Percentiles rank a stretch among this genome's conserved stretches.
These are phyloP conservation scores for Trichothecium sympodiale DNA, from an alignment of 2,329 filamentous ascomycete species.

Conservation along the genomic window DNA sequence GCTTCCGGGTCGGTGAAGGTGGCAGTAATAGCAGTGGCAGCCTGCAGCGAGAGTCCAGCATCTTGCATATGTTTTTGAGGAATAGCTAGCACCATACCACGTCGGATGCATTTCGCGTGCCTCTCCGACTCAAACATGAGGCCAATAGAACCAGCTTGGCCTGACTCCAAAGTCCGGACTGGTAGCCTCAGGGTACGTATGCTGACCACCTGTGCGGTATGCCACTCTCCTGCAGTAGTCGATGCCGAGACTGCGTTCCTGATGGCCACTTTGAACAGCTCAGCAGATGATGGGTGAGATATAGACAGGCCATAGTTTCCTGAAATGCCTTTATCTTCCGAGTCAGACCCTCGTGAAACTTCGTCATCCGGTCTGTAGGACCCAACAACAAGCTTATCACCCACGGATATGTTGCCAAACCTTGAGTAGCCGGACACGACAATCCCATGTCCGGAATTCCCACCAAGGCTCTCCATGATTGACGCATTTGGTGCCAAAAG, in stretches of 20 bases:
- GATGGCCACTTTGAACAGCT: conserved; percentile 40
- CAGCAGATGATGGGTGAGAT: conserved; percentile 41
- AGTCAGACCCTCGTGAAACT: conserved; percentile 23
- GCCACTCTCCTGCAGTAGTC: conserved; percentile 59
- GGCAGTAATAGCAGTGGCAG: conserved; percentile 59
- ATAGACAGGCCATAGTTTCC: conserved; percentile 37
- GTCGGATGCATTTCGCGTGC: conserved; percentile 33
- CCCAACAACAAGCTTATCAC: conserved; percentile 67
- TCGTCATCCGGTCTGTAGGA: conserved; percentile 57
- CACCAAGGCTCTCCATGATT: conserved; percentile 8
- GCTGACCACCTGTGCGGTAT: conserved; percentile 68
- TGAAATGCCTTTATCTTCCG: conserved; percentile 35
- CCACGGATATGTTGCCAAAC: conserved; percentile 67
- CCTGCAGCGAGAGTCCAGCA: conserved; percentile 46
- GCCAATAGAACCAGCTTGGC: conserved; percentile 85
- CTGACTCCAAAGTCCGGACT: conserved; percentile 61
- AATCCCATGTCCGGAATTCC: conserved; percentile 38
- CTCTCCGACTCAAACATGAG: conserved; percentile 41
- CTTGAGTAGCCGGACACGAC: conserved; percentile 78
- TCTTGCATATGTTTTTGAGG: conserved; percentile 47
- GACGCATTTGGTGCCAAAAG: conserved; percentile 48
- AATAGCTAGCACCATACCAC: conserved; percentile 74
- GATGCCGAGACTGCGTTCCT: conserved; percentile 41
- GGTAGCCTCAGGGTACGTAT: conserved; percentile 80
- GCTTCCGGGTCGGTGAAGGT: conserved; percentile 56